Evolutionary conservation across 2,329 filamentous ascomycete species (phyloP), one percentile per base, ranked within the genome.

Genomic region (Geosmithia morbida): DNA sequence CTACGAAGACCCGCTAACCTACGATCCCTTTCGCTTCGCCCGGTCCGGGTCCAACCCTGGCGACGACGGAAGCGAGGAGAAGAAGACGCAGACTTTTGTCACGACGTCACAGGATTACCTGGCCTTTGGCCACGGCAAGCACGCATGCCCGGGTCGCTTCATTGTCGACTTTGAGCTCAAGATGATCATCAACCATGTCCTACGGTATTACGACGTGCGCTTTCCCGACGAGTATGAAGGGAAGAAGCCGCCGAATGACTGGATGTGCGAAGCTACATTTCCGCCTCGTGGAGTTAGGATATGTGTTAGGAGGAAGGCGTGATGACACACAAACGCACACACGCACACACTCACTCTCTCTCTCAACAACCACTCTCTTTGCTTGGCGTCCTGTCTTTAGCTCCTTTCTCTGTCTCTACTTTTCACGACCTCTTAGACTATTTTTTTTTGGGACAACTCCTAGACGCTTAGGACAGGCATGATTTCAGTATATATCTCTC

Each of bases 1-100:
- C 1, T 60, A 63, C 41, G 58, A 62, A 7, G 60, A 68, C 2
- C 57, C 65, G 0, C 29, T 55, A 7, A 61, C 61, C 20, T 70
- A 59, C 51, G 66, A 69, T 17, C 66, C 65, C 0, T 69, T 67
- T 47, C 58, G 67, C 1, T 70, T 66, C 47, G 63, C 65, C 3
- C 57, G 64, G 2, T 26, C 33, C 33, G 16, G 40, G 7, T 7
- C n/a, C 40, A 20, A 7, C n/a, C n/a, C 40, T 41, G 40, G 40
- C 40, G 40, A 18, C 18, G 43, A 22, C 43, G 16, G 14, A 10
- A 19, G 17, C 17, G 45, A 29, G 7, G 40, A 43, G 8, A 33
- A 44, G 22, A 40, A 30, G 40, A 43, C 20, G 16, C 20, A 18
- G 20, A 29, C 22, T 7, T 61, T 64, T 43, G 61, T 62, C 7